Percentiles rank a stretch among this genome's conserved stretches.
These are phyloP conservation scores for Piedraia hortae DNA, from an alignment of 2,329 filamentous ascomycete species.

Conservation along the genomic window DNA sequence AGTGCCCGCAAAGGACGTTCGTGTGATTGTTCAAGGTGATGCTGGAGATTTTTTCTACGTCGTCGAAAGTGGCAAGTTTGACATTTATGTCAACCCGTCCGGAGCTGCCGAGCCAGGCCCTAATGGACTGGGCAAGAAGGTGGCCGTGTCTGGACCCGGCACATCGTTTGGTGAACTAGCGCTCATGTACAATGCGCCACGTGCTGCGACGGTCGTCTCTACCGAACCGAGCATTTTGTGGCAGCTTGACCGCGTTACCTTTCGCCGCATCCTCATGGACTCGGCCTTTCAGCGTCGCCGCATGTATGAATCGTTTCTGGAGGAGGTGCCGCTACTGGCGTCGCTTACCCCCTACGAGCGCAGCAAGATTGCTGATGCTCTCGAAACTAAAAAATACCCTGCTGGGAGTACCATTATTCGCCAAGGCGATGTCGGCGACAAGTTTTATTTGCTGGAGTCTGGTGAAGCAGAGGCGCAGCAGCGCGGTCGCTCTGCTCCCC, in stretches of 20 bases:
- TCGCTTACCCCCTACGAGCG: slow-evolving; percentile 76
- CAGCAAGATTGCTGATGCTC: slow-evolving; percentile 86
- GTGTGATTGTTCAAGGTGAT: slow-evolving; percentile 89
- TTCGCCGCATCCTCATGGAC: slow-evolving; percentile 95
- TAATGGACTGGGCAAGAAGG: slow-evolving; percentile 59
- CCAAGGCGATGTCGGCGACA: slow-evolving; percentile 73
- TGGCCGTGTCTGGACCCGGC: slow-evolving; percentile 57
- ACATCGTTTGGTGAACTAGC: slow-evolving; percentile 92
- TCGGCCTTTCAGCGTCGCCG: slow-evolving; percentile 84
- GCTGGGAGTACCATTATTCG: slow-evolving; percentile 60
- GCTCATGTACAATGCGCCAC: slow-evolving; percentile 94
- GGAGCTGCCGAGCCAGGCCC: slow-evolving; percentile 54
- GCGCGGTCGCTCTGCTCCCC: slow-evolving; percentile 37
- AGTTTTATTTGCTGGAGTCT: slow-evolving; percentile 72
- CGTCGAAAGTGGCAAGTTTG: slow-evolving; percentile 71
- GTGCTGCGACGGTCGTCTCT: slow-evolving; percentile 78
- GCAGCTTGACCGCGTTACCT: slow-evolving; percentile 85
- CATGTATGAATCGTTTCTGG: slow-evolving; percentile 92
- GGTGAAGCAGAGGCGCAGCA: slow-evolving; percentile 76
- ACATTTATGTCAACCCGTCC: slow-evolving; percentile 61
- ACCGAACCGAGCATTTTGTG: slow-evolving; percentile 63
- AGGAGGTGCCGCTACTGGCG: slow-evolving; percentile 67
- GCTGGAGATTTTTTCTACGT: slow-evolving; percentile 96
- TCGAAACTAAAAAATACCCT: slow-evolving; percentile 71
- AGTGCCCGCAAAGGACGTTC: slow-evolving; percentile 66